These are phyloP conservation scores for Mesotaenium endlicherianum DNA, from an alignment of 139 green algal species.

Conservation along the genomic window DNA sequence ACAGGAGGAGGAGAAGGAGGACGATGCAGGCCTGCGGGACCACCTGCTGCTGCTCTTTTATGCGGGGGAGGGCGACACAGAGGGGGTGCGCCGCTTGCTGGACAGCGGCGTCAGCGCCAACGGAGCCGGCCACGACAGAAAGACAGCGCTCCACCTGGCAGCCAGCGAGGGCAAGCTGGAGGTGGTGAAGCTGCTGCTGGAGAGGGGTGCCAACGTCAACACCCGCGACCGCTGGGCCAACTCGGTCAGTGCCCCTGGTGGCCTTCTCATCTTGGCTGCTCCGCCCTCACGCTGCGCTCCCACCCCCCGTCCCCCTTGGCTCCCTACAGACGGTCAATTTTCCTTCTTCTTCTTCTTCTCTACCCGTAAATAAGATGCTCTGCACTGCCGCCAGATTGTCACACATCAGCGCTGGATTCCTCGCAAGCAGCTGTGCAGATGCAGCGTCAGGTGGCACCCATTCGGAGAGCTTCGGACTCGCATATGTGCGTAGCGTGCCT, in stretches of 20 bases:
- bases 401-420: too few relatives aligned
- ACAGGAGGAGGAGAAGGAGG: too few relatives aligned
- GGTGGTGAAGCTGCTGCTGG: slow-evolving; percentile 40
- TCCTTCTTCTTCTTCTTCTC: not conserved
- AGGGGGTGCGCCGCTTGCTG: slow-evolving; percentile 13
- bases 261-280: not conserved
- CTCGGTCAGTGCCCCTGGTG: slow-evolving; percentile 23
- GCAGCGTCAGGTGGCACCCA: too few relatives aligned
- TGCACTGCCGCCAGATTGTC: not conserved
- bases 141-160: slow-evolving; percentile 59
- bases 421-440: too few relatives aligned
- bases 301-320: not conserved
- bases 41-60: slow-evolving; percentile 9
- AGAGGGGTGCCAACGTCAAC: slow-evolving; percentile 52
- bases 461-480: too few relatives aligned
- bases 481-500: too few relatives aligned
- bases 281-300: not conserved
- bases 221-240: slow-evolving; percentile 37
- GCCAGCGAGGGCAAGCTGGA: slow-evolving; percentile 47
- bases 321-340: not conserved
- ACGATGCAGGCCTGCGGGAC: too few relatives aligned
- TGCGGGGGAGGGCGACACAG: not conserved
- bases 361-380: not conserved
- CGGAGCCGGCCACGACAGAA: slow-evolving; percentile 53
- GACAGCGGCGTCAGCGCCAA: slow-evolving; percentile 25